phyloP scores from a whole-genome alignment of 176 grass and related monocot species.

The Typha latifolia region DNA sequence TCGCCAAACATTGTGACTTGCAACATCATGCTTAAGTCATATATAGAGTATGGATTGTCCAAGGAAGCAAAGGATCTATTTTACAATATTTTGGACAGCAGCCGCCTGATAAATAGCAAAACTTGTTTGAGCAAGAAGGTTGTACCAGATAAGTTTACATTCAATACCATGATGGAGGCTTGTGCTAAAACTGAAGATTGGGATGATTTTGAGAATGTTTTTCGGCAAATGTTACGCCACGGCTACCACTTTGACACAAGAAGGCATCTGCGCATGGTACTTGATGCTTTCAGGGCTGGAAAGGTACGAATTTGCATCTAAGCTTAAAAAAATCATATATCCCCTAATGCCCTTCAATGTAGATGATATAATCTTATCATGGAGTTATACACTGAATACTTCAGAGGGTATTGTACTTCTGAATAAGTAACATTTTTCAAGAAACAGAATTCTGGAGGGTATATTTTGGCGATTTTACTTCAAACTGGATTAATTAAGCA shows the following conservation, averaged over 20 bases:
- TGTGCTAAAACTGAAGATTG: slow-evolving; percentile 59
- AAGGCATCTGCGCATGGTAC: slow-evolving; percentile 62
- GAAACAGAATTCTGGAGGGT: too few relatives aligned
- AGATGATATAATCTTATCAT: too few relatives aligned
- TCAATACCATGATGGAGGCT: slow-evolving; percentile 87
- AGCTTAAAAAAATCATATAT: neutral
- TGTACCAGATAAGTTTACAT: slow-evolving; percentile 82
- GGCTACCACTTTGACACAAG: slow-evolving; percentile 56
- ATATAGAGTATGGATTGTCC: slow-evolving; percentile 56
- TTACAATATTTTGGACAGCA: slow-evolving; percentile 50
- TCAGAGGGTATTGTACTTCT: too few relatives aligned
- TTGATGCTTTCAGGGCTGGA: slow-evolving; percentile 64
- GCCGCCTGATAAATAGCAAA: slow-evolving; percentile 30
- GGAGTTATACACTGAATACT: too few relatives aligned
- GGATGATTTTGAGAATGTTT: slow-evolving; percentile 77
- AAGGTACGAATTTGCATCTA: slow-evolving; percentile 41
- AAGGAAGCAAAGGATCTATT: slow-evolving; percentile 63
- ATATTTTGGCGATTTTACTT: too few relatives aligned
- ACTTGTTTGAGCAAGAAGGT: slow-evolving; percentile 29
- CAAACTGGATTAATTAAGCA: too few relatives aligned
- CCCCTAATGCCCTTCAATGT: too few relatives aligned
- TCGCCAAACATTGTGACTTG: slow-evolving; percentile 72
- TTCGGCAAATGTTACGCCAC: slow-evolving; percentile 51
- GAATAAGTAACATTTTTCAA: too few relatives aligned
- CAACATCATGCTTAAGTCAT: slow-evolving; percentile 90